Conservation (phyloP, 768 basidiomycete species). For the Mycena filopes region DNA sequence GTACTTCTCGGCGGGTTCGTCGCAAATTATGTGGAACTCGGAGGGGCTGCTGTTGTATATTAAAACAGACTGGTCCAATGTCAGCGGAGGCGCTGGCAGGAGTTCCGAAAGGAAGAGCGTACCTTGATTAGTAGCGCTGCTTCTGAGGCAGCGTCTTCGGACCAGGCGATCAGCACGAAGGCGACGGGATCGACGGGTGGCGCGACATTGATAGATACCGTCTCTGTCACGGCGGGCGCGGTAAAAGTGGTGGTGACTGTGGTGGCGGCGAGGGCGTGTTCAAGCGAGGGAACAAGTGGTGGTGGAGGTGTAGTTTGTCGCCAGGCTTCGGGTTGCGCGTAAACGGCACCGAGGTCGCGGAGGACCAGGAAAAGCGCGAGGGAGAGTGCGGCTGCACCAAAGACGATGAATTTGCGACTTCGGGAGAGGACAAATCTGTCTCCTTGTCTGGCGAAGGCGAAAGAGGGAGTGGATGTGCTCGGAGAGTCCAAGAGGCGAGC, state of each 20-base stretch:
- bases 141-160: constrained; percentile 52
- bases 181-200: constrained; percentile 45
- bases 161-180: constrained; percentile 58
- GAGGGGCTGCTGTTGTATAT: constrained; percentile 51
- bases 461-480: constrained; percentile 1
- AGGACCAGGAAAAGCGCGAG: constrained; percentile 8
- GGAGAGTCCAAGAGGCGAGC: constrained; percentile 2
- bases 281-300: neutral
- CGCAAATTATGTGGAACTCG: constrained; percentile 58
- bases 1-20: constrained; percentile 51
- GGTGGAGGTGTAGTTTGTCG: neutral
- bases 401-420: constrained; percentile 9
- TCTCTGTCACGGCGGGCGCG: constrained; percentile 28
- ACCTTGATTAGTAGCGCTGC: constrained; percentile 57
- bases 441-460: neutral
- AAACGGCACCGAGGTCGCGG: constrained; percentile 1
- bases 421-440: constrained; percentile 11
- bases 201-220: constrained; percentile 12
- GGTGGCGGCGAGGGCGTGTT: neutral
- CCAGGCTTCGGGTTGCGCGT: neutral
- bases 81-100: neutral
- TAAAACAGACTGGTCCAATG: constrained; percentile 45
- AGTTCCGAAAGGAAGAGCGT: constrained; percentile 17
- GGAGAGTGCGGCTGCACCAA: constrained; percentile 8
- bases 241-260: constrained; percentile 28